These are phyloP conservation scores for Tuber magnatum DNA, from an alignment of 495 filamentous ascomycete genomes.

Conservation along the genomic window DNA sequence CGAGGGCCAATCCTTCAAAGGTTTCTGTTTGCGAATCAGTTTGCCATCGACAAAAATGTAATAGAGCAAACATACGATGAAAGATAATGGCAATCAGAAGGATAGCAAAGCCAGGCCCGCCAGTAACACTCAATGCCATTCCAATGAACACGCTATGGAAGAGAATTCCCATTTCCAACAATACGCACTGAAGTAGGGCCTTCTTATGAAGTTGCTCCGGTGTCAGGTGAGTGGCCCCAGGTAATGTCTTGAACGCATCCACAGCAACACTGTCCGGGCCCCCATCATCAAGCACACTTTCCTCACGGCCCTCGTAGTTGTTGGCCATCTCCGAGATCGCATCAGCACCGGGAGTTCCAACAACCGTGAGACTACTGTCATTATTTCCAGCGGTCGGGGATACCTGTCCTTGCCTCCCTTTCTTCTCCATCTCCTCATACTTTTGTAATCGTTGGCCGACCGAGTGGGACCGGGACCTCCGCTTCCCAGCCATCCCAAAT, in stretches of 20 bases:
- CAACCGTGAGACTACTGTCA: constrained; percentile 13
- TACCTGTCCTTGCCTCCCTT: constrained; percentile 8
- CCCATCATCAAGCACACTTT: constrained; percentile 40
- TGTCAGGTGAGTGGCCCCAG: constrained; percentile 23
- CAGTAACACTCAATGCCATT: constrained; percentile 79
- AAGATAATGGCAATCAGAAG: constrained; percentile 76
- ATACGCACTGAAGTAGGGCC: constrained; percentile 66
- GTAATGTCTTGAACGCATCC: background rate
- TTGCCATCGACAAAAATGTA: background rate
- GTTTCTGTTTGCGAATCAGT: constrained; percentile 42
- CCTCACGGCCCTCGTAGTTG: constrained; percentile 39
- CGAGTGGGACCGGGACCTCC: constrained; percentile 33
- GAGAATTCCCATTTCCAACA: constrained; percentile 77
- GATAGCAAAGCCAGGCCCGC: constrained; percentile 67
- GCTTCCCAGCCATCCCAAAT: constrained; percentile 40
- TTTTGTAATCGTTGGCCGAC: constrained; percentile 33
- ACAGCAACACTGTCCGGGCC: constrained; percentile 9
- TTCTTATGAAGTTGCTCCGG: constrained; percentile 48
- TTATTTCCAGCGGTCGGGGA: background rate
- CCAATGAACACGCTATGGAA: constrained; percentile 87
- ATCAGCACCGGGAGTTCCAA: constrained; percentile 16
- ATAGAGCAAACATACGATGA: constrained; percentile 47
- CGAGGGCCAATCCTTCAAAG: constrained; percentile 69
- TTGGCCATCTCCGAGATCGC: constrained; percentile 10
- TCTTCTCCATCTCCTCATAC: constrained; percentile 26